Evolutionary conservation across 2,329 filamentous ascomycete species (phyloP).

Genomic region (Phyllosticta citribraziliensis): DNA sequence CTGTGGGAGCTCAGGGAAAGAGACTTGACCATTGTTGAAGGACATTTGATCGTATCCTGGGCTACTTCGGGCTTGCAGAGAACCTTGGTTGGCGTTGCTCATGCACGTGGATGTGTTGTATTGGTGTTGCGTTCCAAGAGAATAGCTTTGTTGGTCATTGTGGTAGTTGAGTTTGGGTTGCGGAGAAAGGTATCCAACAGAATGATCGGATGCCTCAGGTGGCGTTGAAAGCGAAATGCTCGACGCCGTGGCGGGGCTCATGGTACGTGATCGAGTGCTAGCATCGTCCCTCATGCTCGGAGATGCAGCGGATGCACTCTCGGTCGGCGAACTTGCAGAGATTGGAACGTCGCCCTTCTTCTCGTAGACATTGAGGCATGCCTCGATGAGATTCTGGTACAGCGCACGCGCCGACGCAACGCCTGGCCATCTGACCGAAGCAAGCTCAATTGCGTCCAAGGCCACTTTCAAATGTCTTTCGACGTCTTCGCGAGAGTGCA

Average conservation of each 20-base stretch:
- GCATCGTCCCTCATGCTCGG: constrained; percentile 25
- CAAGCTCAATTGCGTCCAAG: constrained; percentile 68
- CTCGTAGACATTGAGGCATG: constrained; percentile 83
- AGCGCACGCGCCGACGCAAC: constrained; percentile 75
- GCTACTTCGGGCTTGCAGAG: background rate
- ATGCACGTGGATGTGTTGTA: constrained; percentile 16
- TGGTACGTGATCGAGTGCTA: constrained; percentile 35
- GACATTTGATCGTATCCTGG: constrained; percentile 6
- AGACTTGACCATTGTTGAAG: constrained; percentile 26
- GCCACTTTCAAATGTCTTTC: constrained; percentile 64
- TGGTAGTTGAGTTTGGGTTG: constrained; percentile 22
- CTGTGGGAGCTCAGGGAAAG: constrained; percentile 26
- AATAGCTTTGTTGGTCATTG: constrained; percentile 15
- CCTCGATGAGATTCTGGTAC: constrained; percentile 75
- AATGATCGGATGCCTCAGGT: constrained; percentile 21
- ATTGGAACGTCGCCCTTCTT: constrained; percentile 43
- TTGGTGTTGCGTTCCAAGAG: constrained; percentile 15
- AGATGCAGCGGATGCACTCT: constrained; percentile 32
- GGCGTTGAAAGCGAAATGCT: constrained; percentile 29
- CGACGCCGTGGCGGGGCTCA: constrained; percentile 33
- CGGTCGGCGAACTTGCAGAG: constrained; percentile 38
- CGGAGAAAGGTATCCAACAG: constrained; percentile 28
- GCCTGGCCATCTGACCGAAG: constrained; percentile 84
- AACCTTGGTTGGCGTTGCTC: background rate
- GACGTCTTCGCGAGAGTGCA: constrained; percentile 64